Evolutionary conservation across 1,284 basidiomycete genomes (phyloP).

Genomic region (Melampsora americana): DNA sequence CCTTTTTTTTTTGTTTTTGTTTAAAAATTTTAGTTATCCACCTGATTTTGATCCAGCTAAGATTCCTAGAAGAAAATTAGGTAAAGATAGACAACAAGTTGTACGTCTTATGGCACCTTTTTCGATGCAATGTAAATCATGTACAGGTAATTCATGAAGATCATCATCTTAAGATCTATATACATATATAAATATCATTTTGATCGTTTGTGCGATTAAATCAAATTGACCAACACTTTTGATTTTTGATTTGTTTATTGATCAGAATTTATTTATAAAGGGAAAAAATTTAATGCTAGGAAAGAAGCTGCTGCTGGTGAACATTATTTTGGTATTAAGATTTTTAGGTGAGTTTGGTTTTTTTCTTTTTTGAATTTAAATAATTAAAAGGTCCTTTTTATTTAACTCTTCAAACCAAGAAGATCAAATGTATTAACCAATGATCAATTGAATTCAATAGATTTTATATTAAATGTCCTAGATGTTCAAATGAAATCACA

Average conservation of each 20-base stretch:
- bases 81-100: constrained; percentile 89
- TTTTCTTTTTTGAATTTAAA: too few species aligned
- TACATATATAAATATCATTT: too few species aligned
- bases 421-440: too few species aligned
- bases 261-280: constrained; percentile 45
- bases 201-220: too few species aligned
- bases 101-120: constrained; percentile 99
- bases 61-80: constrained; percentile 81
- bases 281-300: constrained; percentile 98
- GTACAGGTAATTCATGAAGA: constrained; percentile 41
- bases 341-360: constrained; percentile 59
- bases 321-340: constrained; percentile 97
- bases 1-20: constrained; percentile 45
- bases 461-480: constrained; percentile 64
- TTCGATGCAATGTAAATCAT: constrained; percentile 69
- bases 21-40: too few species aligned
- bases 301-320: constrained; percentile 97
- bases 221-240: too few species aligned
- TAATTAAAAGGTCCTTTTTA: too few species aligned
- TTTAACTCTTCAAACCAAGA: too few species aligned
- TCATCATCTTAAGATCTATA: too few species aligned
- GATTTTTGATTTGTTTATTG: background rate
- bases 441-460: constrained; percentile 45
- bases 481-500: constrained; percentile 95
- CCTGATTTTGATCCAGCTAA: constrained; percentile 94